These are phyloP conservation scores for Przewalskia tangutica DNA, from an alignment of 257 asterid species.

Conservation along the genomic window DNA sequence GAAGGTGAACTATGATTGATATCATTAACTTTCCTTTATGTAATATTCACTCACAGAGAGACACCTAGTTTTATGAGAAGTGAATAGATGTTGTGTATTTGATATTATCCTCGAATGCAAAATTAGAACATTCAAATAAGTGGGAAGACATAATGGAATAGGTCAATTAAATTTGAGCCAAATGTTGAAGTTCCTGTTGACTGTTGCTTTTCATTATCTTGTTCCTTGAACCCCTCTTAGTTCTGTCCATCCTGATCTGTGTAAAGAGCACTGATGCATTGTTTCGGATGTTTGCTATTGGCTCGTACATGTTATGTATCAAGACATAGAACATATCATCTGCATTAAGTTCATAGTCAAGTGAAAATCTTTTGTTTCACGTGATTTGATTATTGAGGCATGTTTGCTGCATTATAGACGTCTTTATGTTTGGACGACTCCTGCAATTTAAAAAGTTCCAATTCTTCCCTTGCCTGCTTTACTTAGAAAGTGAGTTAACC, in stretches of 20 bases:
- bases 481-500: neutral
- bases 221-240: neutral
- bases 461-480: neutral
- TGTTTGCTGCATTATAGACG: neutral
- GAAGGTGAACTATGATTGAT: neutral
- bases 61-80: too few relatives aligned
- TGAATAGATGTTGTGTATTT: too few relatives aligned
- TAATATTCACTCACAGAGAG: too few relatives aligned
- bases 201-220: too few relatives aligned
- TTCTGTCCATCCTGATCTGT: neutral
- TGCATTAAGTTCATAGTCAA: neutral
- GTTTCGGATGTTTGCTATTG: neutral
- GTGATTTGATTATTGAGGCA: neutral
- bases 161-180: neutral
- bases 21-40: neutral
- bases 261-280: neutral
- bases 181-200: neutral
- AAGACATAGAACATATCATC: neutral
- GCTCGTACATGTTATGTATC: neutral
- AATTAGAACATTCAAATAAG: neutral
- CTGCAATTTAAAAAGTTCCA: too few relatives aligned
- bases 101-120: neutral
- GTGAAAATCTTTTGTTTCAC: neutral
- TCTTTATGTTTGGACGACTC: neutral
- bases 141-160: neutral